A percentile compares a stretch with the other conserved stretches of the same genome.
Conservation (phyloP, 2,329 filamentous ascomycete species). For the Penicillium thymicola region DNA sequence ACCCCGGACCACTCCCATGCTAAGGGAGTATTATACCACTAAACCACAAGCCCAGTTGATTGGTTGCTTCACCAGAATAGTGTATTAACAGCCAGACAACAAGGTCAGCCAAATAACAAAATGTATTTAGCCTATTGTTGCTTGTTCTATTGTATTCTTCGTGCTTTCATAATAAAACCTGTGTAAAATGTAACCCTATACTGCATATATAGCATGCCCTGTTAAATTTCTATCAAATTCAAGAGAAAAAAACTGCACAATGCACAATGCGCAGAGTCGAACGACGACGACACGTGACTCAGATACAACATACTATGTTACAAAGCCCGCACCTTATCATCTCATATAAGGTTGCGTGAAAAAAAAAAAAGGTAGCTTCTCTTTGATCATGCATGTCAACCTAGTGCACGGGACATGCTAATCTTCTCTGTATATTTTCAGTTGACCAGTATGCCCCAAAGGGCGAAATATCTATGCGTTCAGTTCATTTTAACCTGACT, state of each 20-base stretch:
- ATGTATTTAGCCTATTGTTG: no score
- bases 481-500: constrained; percentile 19
- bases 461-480: constrained; percentile 21
- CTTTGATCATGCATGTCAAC: constrained; percentile 87
- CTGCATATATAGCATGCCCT: no score
- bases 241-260: no score
- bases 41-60: background rate
- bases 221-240: no score
- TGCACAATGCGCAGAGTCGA: no score
- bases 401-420: constrained; percentile 84
- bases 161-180: no score
- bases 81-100: background rate
- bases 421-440: constrained; percentile 72
- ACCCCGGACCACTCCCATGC: background rate
- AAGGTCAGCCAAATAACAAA: no score
- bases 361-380: constrained; percentile 70
- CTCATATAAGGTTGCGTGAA: background rate
- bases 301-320: background rate
- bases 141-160: no score
- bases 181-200: no score
- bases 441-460: constrained; percentile 58
- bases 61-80: background rate
- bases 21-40: background rate
- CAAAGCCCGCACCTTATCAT: background rate
- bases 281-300: background rate